Conservation (phyloP, 768 basidiomycete genomes). For the Multifurca ochricompacta region DNA sequence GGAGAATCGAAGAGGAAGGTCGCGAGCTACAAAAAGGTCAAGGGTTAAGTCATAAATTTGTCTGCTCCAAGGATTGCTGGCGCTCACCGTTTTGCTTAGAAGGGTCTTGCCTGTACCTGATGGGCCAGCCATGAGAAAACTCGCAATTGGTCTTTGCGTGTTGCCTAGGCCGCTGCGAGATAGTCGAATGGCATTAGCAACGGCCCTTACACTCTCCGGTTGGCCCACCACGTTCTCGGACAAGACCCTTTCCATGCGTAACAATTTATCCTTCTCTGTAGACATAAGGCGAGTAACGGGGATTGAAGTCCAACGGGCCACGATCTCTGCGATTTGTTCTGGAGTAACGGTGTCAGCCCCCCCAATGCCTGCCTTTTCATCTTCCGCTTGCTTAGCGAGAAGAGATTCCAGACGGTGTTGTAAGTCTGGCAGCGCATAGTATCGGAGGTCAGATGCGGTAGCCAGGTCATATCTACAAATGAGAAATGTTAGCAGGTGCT, state of each 20-base stretch:
- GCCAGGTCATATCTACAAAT: conserved; percentile 41
- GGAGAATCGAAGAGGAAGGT: conserved; percentile 84
- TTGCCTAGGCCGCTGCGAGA: conserved; percentile 93
- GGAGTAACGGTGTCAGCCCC: conserved; percentile 69
- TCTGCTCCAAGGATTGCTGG: neutral
- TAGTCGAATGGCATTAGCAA: conserved; percentile 88
- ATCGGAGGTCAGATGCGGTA: conserved; percentile 81
- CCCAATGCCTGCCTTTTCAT: conserved; percentile 51
- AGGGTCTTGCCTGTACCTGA: conserved; percentile 89
- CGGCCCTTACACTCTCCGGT: conserved; percentile 82
- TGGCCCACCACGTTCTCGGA: conserved; percentile 79
- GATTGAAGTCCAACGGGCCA: conserved; percentile 88
- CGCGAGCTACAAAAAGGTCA: conserved; percentile 53
- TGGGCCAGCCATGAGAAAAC: conserved; percentile 89
- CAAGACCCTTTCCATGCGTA: conserved; percentile 81
- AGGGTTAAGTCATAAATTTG: conserved; percentile 10
- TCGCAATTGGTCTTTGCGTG: conserved; percentile 80
- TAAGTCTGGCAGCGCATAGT: conserved; percentile 87
- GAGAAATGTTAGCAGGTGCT: conserved; percentile 15
- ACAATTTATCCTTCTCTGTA: conserved; percentile 84
- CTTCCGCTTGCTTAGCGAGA: conserved; percentile 63
- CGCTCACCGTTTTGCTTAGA: conserved; percentile 76
- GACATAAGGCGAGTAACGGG: conserved; percentile 82
- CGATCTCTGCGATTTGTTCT: conserved; percentile 91
- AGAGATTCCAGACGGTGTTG: conserved; percentile 62